These are phyloP conservation scores for Neocucurbitaria cava DNA, from an alignment of 2,329 filamentous ascomycete species.

Conservation along the genomic window DNA sequence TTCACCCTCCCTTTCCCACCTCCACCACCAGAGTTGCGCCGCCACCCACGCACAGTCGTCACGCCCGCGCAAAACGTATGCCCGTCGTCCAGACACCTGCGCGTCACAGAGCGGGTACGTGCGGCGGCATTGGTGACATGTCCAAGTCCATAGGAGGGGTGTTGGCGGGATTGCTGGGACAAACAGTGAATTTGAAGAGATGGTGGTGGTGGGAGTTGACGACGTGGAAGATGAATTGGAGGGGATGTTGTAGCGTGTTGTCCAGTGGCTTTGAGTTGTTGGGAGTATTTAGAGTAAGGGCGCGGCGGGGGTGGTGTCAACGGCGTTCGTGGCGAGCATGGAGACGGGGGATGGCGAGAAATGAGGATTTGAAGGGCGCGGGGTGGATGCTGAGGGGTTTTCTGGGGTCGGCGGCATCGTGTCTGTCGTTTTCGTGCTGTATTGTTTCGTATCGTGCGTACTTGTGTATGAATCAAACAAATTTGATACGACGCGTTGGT, in stretches of 20 bases:
- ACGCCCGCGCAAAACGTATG: conserved; percentile 62
- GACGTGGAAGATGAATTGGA: too few relatives aligned
- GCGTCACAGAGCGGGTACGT: conserved; percentile 59
- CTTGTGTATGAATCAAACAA: too few relatives aligned
- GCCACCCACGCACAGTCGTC: conserved; percentile 46
- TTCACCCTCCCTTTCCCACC: conserved; percentile 12
- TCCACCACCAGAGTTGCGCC: conserved; percentile 2
- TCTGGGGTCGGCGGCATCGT: neutral
- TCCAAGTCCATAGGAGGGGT: conserved; percentile 59
- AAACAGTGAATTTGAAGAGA: conserved; percentile 32
- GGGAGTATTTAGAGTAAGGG: neutral
- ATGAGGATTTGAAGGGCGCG: conserved; percentile 52
- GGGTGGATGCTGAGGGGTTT: conserved; percentile 39
- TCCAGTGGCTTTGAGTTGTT: too few relatives aligned
- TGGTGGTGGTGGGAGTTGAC: too few relatives aligned
- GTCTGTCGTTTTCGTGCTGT: too few relatives aligned
- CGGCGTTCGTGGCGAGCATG: conserved; percentile 50
- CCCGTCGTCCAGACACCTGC: conserved; percentile 61
- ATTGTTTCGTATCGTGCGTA: neutral
- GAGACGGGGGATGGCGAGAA: conserved; percentile 54
- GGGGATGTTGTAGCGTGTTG: too few relatives aligned
- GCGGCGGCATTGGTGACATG: conserved; percentile 59
- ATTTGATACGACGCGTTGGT: too few relatives aligned
- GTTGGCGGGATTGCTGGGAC: conserved; percentile 15
- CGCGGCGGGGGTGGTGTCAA: conserved; percentile 21